Evolutionary conservation across 768 basidiomycete species (phyloP), one percentile per base, ranked within the genome.

Genomic region (Chalciporus pseudorubinellus): DNA sequence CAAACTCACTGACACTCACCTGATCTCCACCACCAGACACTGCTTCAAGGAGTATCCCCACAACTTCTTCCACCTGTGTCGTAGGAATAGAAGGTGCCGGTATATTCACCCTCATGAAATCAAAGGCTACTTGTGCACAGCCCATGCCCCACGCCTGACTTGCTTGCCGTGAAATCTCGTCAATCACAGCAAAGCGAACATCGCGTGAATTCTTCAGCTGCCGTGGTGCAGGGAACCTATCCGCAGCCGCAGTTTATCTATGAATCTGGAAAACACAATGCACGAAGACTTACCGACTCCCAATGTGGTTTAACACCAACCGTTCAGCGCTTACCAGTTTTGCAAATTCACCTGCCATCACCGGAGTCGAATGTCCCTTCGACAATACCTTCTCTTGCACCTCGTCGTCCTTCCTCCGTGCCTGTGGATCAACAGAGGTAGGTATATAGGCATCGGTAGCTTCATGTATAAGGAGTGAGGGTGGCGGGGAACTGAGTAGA

Each of bases 381-480:
- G 73, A 72, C n/a, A 82, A 69, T 0, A 82, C 77, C 52, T 79
- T 85, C 51, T 75, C 66, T 55, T 67, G 53, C 31, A 83, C 71
- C 48, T 68, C 72, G 44, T 71, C 70, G 3, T 65, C 70, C 22
- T 72, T 72, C 47, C 77, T 74, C 47, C 64, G 76, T 26, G 78
- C 70, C 29, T 69, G 72, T 9, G 73, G 69, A 63, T 84, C 83
- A 48, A 87, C 75, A 43, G 73, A 59, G 2, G 52, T 62, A 0
- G 87, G 83, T 33, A 94, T 80, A 56, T 77, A 78, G 0, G 85
- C 83, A 61, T 93, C 90, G 2, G 89, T 92, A 1, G 85, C 82
- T 69, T 94, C 92, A 66, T 94, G 92, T n/a, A 93, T 74, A 18
- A 93, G 76, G n/a, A 93, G 73, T 24, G 84, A 80, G 20, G 79